Evolutionary conservation across 208 protist genomes (phyloP), one percentile per base, ranked within the genome.

Genomic region (Acanthamoeba divionensis): DNA sequence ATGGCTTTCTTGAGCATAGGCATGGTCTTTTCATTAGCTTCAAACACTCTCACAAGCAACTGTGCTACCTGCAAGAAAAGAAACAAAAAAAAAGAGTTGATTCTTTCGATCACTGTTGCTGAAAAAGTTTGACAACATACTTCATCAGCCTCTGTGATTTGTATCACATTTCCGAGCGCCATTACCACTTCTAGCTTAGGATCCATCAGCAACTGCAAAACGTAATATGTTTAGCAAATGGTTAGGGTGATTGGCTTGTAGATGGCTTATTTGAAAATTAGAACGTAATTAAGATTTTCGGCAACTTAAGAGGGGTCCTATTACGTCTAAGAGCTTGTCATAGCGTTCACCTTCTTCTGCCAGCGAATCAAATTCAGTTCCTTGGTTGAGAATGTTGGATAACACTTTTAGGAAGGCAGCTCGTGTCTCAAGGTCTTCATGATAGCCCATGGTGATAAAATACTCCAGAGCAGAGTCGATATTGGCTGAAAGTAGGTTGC

Each of bases 301-400:
- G n/a, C n/a, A n/a, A n/a, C n/a, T n/a, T n/a, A n/a, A n/a, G 18
- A 60, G n/a, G 52, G 52, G n/a, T 60, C 18, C 18, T 18, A 18
- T 24, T 60, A 71, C 10, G 36, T 90, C 90, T 3, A 93, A 13
- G 26, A 93, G 85, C 29, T 91, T 92, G 45, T 86, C 90, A 55
- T 90, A 93, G 21, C 69, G 50, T 13, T 89, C 85, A 9, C 45
- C 38, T 52, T 80, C 83, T 38, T 91, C 85, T 55, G 89, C 77
- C 8, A 94, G 50, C 13, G 54, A 47, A 33, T 91, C 92, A 57
- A 94, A 94, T 55, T 93, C 91, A 12, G 93, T 93, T 10, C 91
- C 89, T 80, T 94, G 93, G 54, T 93, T 92, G 29, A 94, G 55
- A 29, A 94, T 94, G 71, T 94, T 93, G 4, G 93, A 92, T 60